phyloP scores from a whole-genome alignment of 2,329 filamentous ascomycete species.

The Zasmidium cellare region DNA sequence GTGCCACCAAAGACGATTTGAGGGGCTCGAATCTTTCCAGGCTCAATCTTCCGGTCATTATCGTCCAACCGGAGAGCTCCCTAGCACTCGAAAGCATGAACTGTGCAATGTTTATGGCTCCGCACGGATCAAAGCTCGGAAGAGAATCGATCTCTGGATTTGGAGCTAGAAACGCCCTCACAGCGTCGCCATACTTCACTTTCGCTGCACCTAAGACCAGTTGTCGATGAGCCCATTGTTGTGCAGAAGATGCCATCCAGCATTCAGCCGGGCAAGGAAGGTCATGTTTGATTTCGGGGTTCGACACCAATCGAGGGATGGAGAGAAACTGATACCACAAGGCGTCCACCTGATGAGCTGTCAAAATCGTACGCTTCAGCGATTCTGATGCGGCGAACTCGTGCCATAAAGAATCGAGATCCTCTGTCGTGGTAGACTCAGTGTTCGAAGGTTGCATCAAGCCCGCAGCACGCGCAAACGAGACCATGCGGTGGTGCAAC shows the following conservation, averaged over 20 bases:
- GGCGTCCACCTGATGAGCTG: conserved; percentile 46
- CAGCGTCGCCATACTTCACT: conserved; percentile 1
- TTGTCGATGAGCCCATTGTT: conserved; percentile 38
- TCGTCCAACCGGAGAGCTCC: conserved; percentile 5
- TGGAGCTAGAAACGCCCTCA: conserved; percentile 4
- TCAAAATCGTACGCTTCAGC: conserved; percentile 45
- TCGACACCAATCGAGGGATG: conserved; percentile 38
- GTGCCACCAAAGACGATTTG: not conserved
- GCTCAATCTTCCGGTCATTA: conserved; percentile 3
- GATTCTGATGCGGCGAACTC: conserved; percentile 41
- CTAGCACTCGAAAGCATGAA: conserved; percentile 4
- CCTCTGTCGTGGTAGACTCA: conserved; percentile 11
- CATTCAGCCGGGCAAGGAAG: conserved; percentile 41
- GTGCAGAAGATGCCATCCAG: conserved; percentile 41
- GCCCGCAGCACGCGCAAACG: conserved; percentile 33
- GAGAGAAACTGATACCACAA: conserved; percentile 48
- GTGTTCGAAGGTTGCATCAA: not conserved
- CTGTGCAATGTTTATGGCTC: conserved; percentile 5
- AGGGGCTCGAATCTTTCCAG: conserved; percentile 1
- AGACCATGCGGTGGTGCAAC: conserved; percentile 44
- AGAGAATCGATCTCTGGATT: not conserved
- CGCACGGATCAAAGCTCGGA: not conserved
- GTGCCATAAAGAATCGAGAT: conserved; percentile 43
- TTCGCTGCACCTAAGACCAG: conserved; percentile 11
- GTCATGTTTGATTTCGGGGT: conserved; percentile 48